Percentiles rank a stretch among this genome's conserved stretches.
Conservation (phyloP, 1,284 basidiomycete genomes). For the Cryptococcus jaspeensis region DNA sequence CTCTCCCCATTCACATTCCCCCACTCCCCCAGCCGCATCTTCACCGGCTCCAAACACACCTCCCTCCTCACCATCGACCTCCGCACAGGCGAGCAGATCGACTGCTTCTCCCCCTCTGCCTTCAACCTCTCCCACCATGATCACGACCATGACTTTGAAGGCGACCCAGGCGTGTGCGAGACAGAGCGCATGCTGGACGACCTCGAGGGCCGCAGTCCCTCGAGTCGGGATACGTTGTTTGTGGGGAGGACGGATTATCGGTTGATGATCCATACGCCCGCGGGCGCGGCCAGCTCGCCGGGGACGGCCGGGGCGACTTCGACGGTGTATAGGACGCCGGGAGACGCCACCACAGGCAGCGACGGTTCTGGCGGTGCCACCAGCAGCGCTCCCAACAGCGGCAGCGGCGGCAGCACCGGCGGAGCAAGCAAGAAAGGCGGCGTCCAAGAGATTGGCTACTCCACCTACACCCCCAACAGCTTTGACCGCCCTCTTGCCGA, state of each 20-base stretch:
- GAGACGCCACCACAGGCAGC: constrained; percentile 1
- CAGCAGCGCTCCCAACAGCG: constrained; percentile 4
- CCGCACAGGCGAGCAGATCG: constrained; percentile 45
- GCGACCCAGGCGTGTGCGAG: constrained; percentile 27
- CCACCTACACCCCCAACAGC: constrained; percentile 49
- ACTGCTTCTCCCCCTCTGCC: constrained; percentile 38
- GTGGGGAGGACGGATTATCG: constrained; percentile 47
- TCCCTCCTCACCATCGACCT: constrained; percentile 49
- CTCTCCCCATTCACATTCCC: constrained; percentile 50
- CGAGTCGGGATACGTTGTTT: constrained; percentile 37
- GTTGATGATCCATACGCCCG: constrained; percentile 41
- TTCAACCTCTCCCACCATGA: constrained; percentile 27
- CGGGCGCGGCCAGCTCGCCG: constrained; percentile 11
- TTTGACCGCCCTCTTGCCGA: constrained; percentile 47
- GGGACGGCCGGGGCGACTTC: constrained; percentile 18
- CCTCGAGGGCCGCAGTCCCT: constrained; percentile 33
- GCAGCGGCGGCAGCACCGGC: constrained; percentile 1
- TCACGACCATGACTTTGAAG: constrained; percentile 3
- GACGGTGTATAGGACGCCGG: constrained; percentile 6
- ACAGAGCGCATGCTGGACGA: constrained; percentile 39
- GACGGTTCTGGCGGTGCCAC: background rate
- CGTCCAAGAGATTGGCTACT: constrained; percentile 46
- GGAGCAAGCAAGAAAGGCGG: constrained; percentile 13
- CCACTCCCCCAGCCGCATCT: constrained; percentile 44
- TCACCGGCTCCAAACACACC: constrained; percentile 49